Conservation (phyloP, 768 basidiomycete species). For the Leccinum variicolor region DNA sequence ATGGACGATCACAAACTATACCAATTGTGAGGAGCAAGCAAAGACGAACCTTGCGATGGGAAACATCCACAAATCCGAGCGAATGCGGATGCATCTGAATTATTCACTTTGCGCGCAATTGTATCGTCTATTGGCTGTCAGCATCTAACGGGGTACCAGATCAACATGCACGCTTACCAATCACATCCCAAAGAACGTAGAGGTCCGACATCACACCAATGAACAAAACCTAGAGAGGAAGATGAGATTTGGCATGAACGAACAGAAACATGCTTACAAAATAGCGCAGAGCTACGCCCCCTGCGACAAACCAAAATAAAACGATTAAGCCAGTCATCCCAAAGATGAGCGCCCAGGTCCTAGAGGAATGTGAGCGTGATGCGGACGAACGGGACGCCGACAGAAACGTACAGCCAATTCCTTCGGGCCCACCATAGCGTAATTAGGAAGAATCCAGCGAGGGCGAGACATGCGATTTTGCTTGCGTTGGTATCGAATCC, state of each 20-base stretch:
- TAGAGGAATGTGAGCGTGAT: constrained; percentile 21
- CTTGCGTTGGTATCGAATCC: constrained; percentile 88
- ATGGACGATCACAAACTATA: constrained; percentile 4
- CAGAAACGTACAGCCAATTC: constrained; percentile 60
- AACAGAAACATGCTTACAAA: constrained; percentile 44
- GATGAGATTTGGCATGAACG: background rate
- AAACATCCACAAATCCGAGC: constrained; percentile 84
- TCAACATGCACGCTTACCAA: constrained; percentile 45
- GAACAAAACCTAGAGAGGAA: constrained; percentile 57
- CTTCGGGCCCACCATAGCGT: constrained; percentile 86
- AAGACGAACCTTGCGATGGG: constrained; percentile 63
- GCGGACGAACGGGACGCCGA: no score
- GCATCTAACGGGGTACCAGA: background rate
- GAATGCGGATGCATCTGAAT: constrained; percentile 85
- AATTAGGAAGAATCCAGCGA: constrained; percentile 83
- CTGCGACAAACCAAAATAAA: constrained; percentile 80
- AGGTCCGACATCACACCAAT: constrained; percentile 86
- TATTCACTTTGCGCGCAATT: constrained; percentile 77
- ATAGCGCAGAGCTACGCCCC: constrained; percentile 72
- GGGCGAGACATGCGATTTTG: constrained; percentile 75
- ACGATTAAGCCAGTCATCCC: constrained; percentile 79
- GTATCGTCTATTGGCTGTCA: constrained; percentile 62
- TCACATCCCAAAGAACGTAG: constrained; percentile 86
- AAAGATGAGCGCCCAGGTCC: constrained; percentile 75
- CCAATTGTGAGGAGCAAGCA: background rate